These are phyloP conservation scores for Cladosporium sp. DNA, from an alignment of 2,329 filamentous ascomycete genomes.

Conservation along the genomic window DNA sequence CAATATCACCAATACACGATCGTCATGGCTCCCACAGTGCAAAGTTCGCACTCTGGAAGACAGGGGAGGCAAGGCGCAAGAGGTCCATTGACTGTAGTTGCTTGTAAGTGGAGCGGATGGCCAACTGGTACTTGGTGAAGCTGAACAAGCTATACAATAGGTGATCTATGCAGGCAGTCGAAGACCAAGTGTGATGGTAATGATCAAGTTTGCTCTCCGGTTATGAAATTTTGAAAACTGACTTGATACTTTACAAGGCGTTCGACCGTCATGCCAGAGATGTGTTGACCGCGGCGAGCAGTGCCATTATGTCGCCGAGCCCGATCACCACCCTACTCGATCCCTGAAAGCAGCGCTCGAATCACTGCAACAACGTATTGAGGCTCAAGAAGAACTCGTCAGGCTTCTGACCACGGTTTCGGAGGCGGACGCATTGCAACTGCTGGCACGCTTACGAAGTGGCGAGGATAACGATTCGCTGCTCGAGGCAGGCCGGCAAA, in stretches of 20 bases:
- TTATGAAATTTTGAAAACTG: background rate
- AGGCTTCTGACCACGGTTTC: background rate
- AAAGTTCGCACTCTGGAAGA: background rate
- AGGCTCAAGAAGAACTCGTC: background rate
- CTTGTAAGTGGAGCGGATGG: background rate
- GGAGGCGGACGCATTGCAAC: background rate
- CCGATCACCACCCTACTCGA: background rate
- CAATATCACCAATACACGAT: background rate
- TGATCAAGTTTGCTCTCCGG: too few relatives aligned
- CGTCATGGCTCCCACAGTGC: background rate
- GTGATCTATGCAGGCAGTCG: background rate
- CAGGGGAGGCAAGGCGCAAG: background rate
- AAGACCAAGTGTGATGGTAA: background rate
- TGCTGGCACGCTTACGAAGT: background rate
- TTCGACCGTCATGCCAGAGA: background rate
- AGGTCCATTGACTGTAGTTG: background rate
- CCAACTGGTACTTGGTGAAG: background rate
- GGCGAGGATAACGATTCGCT: background rate
- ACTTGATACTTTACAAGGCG: background rate
- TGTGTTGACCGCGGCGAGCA: background rate
- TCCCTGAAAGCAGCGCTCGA: background rate
- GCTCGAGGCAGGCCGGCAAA: background rate
- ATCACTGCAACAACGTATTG: background rate
- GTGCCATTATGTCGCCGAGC: slow-evolving; percentile 1
- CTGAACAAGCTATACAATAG: background rate